A percentile compares a stretch with the other conserved stretches of the same genome.
Conservation (phyloP, 2,329 filamentous ascomycete genomes). For the Botrytis elliptica region DNA sequence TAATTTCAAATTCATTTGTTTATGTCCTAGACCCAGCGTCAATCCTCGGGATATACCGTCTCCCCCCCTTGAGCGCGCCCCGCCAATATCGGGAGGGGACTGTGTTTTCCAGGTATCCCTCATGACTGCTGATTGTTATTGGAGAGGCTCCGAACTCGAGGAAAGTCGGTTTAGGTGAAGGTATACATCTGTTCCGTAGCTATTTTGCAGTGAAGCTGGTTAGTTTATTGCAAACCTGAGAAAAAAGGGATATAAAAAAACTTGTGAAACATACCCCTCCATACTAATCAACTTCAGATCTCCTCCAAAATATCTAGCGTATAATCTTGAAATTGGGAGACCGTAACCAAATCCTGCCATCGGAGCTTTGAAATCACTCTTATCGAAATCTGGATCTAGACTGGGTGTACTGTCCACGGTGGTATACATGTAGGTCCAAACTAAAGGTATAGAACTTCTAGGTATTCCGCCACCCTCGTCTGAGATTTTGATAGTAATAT, state of each 20-base stretch:
- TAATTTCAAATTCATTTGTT: constrained; percentile 63
- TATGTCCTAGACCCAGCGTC: constrained; percentile 53
- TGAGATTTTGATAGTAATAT: constrained; percentile 97
- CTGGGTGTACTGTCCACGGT: constrained; percentile 95
- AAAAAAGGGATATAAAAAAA: constrained; percentile 18
- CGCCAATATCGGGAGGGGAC: constrained; percentile 1
- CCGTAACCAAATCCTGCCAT: constrained; percentile 99
- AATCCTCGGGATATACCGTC: constrained; percentile 61
- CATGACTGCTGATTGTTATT: constrained; percentile 84
- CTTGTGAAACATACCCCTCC: constrained; percentile 74
- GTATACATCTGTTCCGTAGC: constrained; percentile 97
- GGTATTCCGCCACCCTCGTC: constrained; percentile 97
- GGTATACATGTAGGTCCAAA: constrained; percentile 99
- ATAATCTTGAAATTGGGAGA: constrained; percentile 87
- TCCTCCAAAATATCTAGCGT: constrained; percentile 95
- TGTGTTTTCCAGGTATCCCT: constrained; percentile 52
- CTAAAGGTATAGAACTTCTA: constrained; percentile 85
- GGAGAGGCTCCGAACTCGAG: constrained; percentile 91
- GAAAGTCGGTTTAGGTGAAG: constrained; percentile 95
- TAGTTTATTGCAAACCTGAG: constrained; percentile 13
- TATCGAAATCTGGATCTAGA: constrained; percentile 95
- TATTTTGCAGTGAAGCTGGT: constrained; percentile 42
- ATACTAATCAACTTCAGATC: constrained; percentile 98
- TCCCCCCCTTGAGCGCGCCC: constrained; percentile 42
- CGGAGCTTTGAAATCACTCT: constrained; percentile 97